Conservation (phyloP, 192 early-diverging fungal species). For the Podila minutissima region DNA sequence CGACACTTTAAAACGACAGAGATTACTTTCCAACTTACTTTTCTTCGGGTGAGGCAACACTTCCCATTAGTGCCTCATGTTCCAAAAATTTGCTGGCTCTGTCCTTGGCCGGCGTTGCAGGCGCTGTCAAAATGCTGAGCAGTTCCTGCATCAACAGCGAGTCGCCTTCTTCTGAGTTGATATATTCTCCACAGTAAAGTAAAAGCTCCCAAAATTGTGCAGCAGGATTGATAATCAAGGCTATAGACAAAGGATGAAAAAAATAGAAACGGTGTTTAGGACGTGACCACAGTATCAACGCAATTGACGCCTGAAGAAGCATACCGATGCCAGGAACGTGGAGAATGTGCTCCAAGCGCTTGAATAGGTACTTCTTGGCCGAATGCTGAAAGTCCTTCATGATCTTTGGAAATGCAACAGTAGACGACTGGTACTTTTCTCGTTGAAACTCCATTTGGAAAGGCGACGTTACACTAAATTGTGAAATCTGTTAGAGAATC, state of each 20-base stretch:
- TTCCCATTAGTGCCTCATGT: not conserved
- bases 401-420: slow-evolving; percentile 19
- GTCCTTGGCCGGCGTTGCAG: not conserved
- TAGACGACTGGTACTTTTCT: slow-evolving; percentile 32
- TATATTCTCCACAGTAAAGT: slow-evolving; percentile 5
- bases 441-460: slow-evolving; percentile 49
- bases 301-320: too few relatives aligned
- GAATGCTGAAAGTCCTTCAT: not conserved
- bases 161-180: not conserved
- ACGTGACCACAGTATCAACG: not conserved
- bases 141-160: not conserved
- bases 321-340: slow-evolving; percentile 30
- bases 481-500: too few relatives aligned
- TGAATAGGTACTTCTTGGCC: not conserved
- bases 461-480: slow-evolving; percentile 23
- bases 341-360: slow-evolving; percentile 4
- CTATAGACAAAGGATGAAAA: slow-evolving; percentile 2
- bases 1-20: not conserved
- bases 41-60: not conserved
- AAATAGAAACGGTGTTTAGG: not conserved
- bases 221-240: slow-evolving; percentile 13
- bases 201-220: slow-evolving; percentile 31
- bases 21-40: not conserved
- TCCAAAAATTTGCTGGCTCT: not conserved
- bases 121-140: not conserved